Percentiles rank a stretch among this genome's conserved stretches.
Evolutionary conservation across 768 basidiomycete genomes (phyloP).

Genomic region (Kwoniella sp.): DNA sequence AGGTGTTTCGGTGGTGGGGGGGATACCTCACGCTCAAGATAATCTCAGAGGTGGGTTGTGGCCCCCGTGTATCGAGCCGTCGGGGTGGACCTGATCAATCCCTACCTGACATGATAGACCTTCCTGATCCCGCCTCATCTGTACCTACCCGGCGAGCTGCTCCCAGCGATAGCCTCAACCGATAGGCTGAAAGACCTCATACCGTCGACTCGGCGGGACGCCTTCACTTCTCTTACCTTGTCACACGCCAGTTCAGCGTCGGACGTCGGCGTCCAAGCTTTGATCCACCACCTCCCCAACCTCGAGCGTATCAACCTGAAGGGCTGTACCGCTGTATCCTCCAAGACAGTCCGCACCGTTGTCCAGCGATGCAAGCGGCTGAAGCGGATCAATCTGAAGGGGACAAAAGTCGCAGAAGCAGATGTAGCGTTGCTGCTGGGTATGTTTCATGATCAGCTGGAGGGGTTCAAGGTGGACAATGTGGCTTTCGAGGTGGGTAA

Average conservation of each 20-base stretch:
- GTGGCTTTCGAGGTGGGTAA: constrained; percentile 18
- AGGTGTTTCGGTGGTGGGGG: constrained; percentile 29
- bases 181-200: constrained; percentile 22
- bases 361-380: constrained; percentile 17
- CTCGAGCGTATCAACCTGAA: constrained; percentile 32
- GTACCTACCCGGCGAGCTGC: constrained; percentile 20
- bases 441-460: constrained; percentile 22
- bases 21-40: constrained; percentile 21
- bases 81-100: neutral
- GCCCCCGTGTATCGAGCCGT: neutral
- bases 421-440: constrained; percentile 24
- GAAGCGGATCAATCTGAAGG: constrained; percentile 32
- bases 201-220: neutral
- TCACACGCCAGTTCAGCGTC: constrained; percentile 21
- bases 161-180: constrained; percentile 20
- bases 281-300: constrained; percentile 29
- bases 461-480: constrained; percentile 30
- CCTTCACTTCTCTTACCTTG: constrained; percentile 19
- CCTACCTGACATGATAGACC: constrained; percentile 5
- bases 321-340: constrained; percentile 24
- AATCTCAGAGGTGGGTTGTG: constrained; percentile 25
- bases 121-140: constrained; percentile 27
- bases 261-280: constrained; percentile 29
- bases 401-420: constrained; percentile 24
- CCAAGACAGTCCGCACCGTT: constrained; percentile 17